Base-by-base conservation (phyloP, 2,329 filamentous ascomycete species). In the Mycogone perniciosa region DNA sequence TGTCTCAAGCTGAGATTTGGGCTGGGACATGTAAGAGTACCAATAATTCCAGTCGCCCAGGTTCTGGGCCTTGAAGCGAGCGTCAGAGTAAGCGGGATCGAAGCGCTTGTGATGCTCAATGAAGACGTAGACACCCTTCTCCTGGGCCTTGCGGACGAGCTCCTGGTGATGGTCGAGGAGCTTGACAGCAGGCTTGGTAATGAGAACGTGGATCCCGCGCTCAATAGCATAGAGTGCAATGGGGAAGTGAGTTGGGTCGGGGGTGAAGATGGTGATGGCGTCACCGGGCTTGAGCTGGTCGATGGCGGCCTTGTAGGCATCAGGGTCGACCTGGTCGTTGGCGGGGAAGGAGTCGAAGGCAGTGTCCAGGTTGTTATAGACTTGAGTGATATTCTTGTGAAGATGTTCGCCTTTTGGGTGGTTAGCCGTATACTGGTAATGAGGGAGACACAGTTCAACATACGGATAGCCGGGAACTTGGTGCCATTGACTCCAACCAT, bases 31-130 rank as follows among this genome's bases (percentile, higher is more conserved):
- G 80, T 96, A 96, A 61, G 82, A 86, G 79, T 96, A 96, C 68
- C 95, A 96, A 77, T 96, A 96, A 76, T 95, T 96, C 82, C 96
- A 96, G 71, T 96, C 89, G 57, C 91, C 91, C 6, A 96, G 76
- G 48, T 76, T 82, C 64, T 81, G 73, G 10, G 89, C 88, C 60
- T 86, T 84, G 72, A 85, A 85, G 45, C 85, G 81, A 10, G 92
- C 92, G 67, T 96, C 91, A 10, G 88, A 82, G 73, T 96, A 96
- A 26, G 89, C 89, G 2, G 91, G 91, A 67, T 96, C 91, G 72
- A 85, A 96, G 52, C 92, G 89, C 76, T 96, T 96, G 80, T 96
- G 91, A 73, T 96, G 91, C 77, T 96, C 91, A 61, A 96, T 78
- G 73, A 89, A 96, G 57, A 96, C 89, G 66, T 91, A 92, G 52